Percentiles rank a stretch among this genome's conserved stretches.
phyloP scores from a whole-genome alignment of 306 rosid genomes.

The Arachis hypogaea region DNA sequence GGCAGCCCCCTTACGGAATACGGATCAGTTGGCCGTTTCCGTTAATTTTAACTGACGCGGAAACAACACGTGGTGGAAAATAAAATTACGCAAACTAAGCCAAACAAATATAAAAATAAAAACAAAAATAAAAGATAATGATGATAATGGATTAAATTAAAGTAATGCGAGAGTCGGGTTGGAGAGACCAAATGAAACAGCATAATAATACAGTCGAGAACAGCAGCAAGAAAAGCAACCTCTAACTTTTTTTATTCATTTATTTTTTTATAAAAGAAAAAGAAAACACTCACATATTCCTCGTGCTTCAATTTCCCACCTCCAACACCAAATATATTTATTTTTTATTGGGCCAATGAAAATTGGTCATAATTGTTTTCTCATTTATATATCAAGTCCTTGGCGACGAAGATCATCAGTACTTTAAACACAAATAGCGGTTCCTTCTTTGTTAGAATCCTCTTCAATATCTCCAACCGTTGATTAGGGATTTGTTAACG shows the following conservation, averaged over 20 bases:
- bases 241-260: background rate
- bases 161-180: background rate
- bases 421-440: slow-evolving; percentile 9
- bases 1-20: background rate
- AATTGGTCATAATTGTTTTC: background rate
- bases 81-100: background rate
- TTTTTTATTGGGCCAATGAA: slow-evolving; percentile 15
- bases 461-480: background rate
- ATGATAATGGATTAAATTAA: background rate
- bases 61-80: slow-evolving; percentile 64
- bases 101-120: background rate
- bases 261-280: background rate
- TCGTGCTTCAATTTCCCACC: slow-evolving; percentile 72
- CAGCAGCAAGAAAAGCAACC: slow-evolving; percentile 34
- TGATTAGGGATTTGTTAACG: background rate
- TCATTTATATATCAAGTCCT: background rate
- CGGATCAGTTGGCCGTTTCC: slow-evolving; percentile 28
- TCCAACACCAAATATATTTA: background rate
- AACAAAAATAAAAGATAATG: background rate
- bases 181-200: slow-evolving; percentile 34
- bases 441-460: slow-evolving; percentile 20
- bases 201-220: background rate
- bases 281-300: slow-evolving; percentile 70
- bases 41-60: slow-evolving; percentile 32
- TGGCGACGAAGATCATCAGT: slow-evolving; percentile 24